phyloP scores from a whole-genome alignment of 108 stramenopile species.

The Skeletonema menzelii region DNA sequence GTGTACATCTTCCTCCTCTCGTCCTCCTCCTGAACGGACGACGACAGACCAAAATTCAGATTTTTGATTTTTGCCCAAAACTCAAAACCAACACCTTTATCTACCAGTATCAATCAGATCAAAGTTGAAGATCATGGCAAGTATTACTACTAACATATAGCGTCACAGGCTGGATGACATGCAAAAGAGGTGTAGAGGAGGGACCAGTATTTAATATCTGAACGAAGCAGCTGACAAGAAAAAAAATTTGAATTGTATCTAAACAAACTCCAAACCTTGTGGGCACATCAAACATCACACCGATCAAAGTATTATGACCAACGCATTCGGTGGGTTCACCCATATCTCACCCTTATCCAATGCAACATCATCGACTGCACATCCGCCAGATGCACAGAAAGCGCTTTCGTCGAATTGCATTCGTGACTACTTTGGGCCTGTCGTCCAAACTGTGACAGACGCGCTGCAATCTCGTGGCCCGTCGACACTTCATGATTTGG shows the following conservation, averaged over 20 bases:
- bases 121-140: background rate
- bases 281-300: too few relatives aligned
- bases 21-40: too few relatives aligned
- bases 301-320: conserved; percentile 47
- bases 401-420: conserved; percentile 71
- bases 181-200: background rate
- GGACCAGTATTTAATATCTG: background rate
- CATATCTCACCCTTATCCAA: conserved; percentile 64
- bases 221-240: background rate
- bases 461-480: conserved; percentile 56
- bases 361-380: conserved; percentile 46
- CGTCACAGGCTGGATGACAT: background rate
- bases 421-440: conserved; percentile 80
- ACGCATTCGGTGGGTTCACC: conserved; percentile 67
- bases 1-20: too few relatives aligned
- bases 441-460: conserved; percentile 80
- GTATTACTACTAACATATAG: background rate
- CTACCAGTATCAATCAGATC: too few relatives aligned
- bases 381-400: conserved; percentile 51
- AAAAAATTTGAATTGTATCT: background rate
- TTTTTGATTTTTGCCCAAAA: too few relatives aligned
- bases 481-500: conserved; percentile 50
- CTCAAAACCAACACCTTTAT: too few relatives aligned
- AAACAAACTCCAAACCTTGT: background rate
- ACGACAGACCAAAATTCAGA: too few relatives aligned